A percentile compares a stretch with the other conserved stretches of the same genome.
These are phyloP conservation scores for Thelonectria discophora DNA, from an alignment of 2,329 filamentous ascomycete species.

Conservation along the genomic window DNA sequence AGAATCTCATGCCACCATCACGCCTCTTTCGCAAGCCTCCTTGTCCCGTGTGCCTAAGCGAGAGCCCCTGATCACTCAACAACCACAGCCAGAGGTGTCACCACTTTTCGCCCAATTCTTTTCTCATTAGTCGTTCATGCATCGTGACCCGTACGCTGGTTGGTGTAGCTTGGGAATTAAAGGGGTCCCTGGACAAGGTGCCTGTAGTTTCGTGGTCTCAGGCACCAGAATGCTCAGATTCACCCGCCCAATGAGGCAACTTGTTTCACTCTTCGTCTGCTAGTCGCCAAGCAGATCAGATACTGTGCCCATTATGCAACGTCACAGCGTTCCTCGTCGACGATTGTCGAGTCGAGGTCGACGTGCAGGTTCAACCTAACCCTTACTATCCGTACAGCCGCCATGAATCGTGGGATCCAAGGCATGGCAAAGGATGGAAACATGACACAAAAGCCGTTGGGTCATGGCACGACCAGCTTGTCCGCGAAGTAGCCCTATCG, in stretches of 20 bases:
- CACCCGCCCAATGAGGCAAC: neutral
- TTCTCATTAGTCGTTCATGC: neutral
- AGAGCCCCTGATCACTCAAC: neutral
- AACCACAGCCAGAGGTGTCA: neutral
- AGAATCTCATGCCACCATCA: conserved; percentile 16
- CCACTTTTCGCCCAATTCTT: neutral
- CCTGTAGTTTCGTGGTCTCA: neutral
- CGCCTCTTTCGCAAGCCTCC: neutral
- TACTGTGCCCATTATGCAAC: neutral
- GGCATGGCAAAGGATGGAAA: conserved; percentile 6
- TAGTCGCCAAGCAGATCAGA: neutral
- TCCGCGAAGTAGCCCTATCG: conserved; percentile 2
- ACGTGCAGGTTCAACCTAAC: neutral
- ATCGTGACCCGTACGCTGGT: neutral
- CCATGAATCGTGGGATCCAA: neutral
- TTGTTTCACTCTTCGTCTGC: conserved; percentile 3
- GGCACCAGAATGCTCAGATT: neutral
- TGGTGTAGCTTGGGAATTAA: conserved; percentile 1
- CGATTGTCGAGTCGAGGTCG: neutral
- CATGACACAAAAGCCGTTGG: conserved; percentile 23
- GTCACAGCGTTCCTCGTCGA: neutral
- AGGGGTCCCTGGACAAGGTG: neutral
- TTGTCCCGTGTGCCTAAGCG: neutral
- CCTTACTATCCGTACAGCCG: neutral
- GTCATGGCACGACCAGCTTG: conserved; percentile 18